These are phyloP conservation scores for Gloeophyllum trabeum DNA, from an alignment of 768 basidiomycete genomes.

Conservation along the genomic window DNA sequence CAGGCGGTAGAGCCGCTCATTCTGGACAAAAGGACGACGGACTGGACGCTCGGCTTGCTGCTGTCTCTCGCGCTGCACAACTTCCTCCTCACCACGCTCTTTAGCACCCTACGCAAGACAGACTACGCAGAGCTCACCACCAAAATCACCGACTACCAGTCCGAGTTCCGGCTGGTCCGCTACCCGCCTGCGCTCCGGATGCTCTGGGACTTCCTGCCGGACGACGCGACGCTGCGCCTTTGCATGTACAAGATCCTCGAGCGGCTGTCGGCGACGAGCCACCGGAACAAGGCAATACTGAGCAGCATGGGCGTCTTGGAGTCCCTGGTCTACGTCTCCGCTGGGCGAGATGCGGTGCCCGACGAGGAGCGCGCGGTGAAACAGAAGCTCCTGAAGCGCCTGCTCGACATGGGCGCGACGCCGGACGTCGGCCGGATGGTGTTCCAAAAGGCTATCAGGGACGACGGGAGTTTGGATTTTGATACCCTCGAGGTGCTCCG, in stretches of 20 bases:
- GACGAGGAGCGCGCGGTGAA: constrained; percentile 45
- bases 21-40: constrained; percentile 30
- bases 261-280: constrained; percentile 9
- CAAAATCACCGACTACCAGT: constrained; percentile 27
- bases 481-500: constrained; percentile 66
- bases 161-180: constrained; percentile 35
- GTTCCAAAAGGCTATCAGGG: constrained; percentile 40
- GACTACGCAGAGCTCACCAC: constrained; percentile 32
- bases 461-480: constrained; percentile 36
- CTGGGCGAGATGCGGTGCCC: no score
- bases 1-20: constrained; percentile 48
- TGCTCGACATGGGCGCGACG: constrained; percentile 67
- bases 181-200: constrained; percentile 52
- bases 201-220: constrained; percentile 39
- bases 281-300: constrained; percentile 9
- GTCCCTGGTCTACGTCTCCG: no score
- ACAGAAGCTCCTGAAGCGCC: constrained; percentile 50
- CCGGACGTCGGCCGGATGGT: constrained; percentile 52
- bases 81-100: constrained; percentile 45
- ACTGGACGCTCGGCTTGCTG: constrained; percentile 54
- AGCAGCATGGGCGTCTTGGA: constrained; percentile 14
- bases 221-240: constrained; percentile 21
- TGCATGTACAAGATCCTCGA: constrained; percentile 33
- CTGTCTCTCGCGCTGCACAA: constrained; percentile 59
- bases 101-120: constrained; percentile 31